These are phyloP conservation scores for Psilocybe cubensis DNA, from an alignment of 768 basidiomycete species.

Conservation along the genomic window DNA sequence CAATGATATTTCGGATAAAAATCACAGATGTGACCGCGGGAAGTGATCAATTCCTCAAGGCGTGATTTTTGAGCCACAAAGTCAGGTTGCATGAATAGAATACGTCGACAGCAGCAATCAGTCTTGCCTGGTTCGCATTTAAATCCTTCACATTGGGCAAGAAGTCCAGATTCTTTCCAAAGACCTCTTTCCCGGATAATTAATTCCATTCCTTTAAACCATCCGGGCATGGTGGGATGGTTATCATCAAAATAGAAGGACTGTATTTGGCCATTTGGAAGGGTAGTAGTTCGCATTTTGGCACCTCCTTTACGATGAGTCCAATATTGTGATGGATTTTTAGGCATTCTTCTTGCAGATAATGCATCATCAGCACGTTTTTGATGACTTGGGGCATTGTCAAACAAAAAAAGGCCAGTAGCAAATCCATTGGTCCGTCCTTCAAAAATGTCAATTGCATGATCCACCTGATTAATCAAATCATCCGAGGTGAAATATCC, in stretches of 20 bases:
- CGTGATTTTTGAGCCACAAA: slow-evolving; percentile 21
- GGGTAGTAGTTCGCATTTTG: slow-evolving; percentile 14
- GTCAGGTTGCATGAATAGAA: slow-evolving; percentile 23
- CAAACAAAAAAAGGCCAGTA: slow-evolving; percentile 29
- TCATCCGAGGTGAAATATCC: slow-evolving; percentile 33
- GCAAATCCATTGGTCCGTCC: slow-evolving; percentile 24
- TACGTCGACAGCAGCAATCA: slow-evolving; percentile 31
- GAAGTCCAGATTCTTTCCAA: slow-evolving; percentile 25
- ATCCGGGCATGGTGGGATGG: slow-evolving; percentile 33
- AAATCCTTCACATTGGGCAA: slow-evolving; percentile 31
- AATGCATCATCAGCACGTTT: slow-evolving; percentile 21
- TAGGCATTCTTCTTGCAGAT: slow-evolving; percentile 22
- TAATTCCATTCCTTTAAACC: slow-evolving; percentile 43
- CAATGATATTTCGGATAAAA: slow-evolving; percentile 38
- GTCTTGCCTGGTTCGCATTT: slow-evolving; percentile 24
- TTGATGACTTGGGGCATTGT: slow-evolving; percentile 25
- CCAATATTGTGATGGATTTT: slow-evolving; percentile 21
- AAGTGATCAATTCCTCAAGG: slow-evolving; percentile 18
- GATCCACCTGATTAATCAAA: slow-evolving; percentile 24
- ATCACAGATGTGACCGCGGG: slow-evolving; percentile 20
- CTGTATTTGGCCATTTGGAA: slow-evolving; percentile 20
- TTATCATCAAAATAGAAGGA: slow-evolving; percentile 34
- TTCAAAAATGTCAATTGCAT: slow-evolving; percentile 36
- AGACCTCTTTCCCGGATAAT: slow-evolving; percentile 30
- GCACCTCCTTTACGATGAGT: slow-evolving; percentile 16